Conservation (phyloP, 2,329 filamentous ascomycete genomes). For the Penicillium sp. region DNA sequence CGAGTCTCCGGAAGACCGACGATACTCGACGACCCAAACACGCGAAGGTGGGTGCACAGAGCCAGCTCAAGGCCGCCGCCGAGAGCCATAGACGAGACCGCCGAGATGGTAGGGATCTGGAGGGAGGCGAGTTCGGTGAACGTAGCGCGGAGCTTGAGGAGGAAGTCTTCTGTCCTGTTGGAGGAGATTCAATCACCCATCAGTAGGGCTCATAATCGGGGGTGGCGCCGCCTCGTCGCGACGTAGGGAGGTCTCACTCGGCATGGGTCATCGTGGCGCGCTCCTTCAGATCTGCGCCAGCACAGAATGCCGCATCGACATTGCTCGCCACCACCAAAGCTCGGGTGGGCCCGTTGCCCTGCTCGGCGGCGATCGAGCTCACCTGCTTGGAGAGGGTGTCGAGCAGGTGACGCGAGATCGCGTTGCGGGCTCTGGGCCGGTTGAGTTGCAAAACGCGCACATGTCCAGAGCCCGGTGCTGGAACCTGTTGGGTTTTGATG, state of each 20-base stretch:
- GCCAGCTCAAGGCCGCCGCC: constrained; percentile 93
- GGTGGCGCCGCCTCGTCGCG: neutral
- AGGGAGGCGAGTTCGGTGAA: constrained; percentile 70
- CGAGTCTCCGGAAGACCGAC: constrained; percentile 89
- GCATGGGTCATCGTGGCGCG: constrained; percentile 69
- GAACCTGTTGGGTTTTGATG: constrained; percentile 69
- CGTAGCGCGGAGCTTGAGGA: constrained; percentile 70
- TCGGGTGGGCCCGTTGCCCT: constrained; percentile 61
- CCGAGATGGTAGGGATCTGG: constrained; percentile 84
- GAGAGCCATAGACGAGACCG: constrained; percentile 79
- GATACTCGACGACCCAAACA: constrained; percentile 73
- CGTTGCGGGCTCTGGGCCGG: constrained; percentile 80
- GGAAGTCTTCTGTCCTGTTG: constrained; percentile 72
- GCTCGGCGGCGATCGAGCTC: constrained; percentile 64
- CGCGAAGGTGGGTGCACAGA: constrained; percentile 81
- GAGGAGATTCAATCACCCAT: too few species aligned
- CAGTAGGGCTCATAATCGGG: neutral
- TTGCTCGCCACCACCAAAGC: constrained; percentile 82
- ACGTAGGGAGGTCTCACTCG: constrained; percentile 59
- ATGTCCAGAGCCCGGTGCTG: constrained; percentile 74
- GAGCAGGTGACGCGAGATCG: constrained; percentile 78
- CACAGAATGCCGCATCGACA: constrained; percentile 84
- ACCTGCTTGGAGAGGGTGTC: constrained; percentile 69
- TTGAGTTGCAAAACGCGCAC: constrained; percentile 88
- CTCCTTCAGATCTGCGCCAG: constrained; percentile 92